Base-by-base conservation (phyloP, 805 yeast genomes). In the Sugiyamaella chiloensis region DNA sequence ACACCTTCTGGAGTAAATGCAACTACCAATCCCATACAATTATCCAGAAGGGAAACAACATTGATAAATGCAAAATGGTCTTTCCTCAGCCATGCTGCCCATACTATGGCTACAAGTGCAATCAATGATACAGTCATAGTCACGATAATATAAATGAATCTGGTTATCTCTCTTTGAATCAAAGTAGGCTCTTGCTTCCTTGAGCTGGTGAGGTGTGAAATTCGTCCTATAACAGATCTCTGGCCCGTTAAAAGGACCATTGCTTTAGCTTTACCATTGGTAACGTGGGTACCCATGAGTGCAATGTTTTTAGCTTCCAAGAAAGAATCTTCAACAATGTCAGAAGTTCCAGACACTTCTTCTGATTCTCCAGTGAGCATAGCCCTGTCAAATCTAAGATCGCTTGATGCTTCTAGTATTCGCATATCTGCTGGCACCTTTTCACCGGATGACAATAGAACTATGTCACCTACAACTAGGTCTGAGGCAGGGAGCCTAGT, bases 351-450 rank as follows among this genome's bases (percentile, higher is more conserved):
- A 2, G 40, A 35, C 4, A 68, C 57, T 4, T 77, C 68, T 44
- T 67, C 66, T 2, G 79, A 72, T 55, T 74, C 79, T 55, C 80
- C 80, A 9, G 80, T 75, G 31, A 75, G 63, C n/a, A 74, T 66
- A n/a, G 78, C 65, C 49, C 75, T 64, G 55, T 75, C 80, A 54
- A 74, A 72, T 19, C 70, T 55, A 34, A 74, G 64, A 37, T 71
- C 70, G 19, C 62, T 60, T 21, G 72, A 66, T 27, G 61, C 45
- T 6, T 66, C 65, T 20, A 66, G 52, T 29, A 75, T 64, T 58
- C 79, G 64, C 40, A 73, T 60, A 57, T 75, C 80, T n/a, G 79
- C 79, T 11, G 79, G 73, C 3, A 74, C 57, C 52, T 72, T 73
- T 29, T 65, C 61, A 23, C 77, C 76, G 20, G 67, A 61, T n/a